Percentiles rank a stretch among this genome's conserved stretches.
Evolutionary conservation across 2,329 filamentous ascomycete species (phyloP).

Genomic region (Fonsecaea multimorphosa): DNA sequence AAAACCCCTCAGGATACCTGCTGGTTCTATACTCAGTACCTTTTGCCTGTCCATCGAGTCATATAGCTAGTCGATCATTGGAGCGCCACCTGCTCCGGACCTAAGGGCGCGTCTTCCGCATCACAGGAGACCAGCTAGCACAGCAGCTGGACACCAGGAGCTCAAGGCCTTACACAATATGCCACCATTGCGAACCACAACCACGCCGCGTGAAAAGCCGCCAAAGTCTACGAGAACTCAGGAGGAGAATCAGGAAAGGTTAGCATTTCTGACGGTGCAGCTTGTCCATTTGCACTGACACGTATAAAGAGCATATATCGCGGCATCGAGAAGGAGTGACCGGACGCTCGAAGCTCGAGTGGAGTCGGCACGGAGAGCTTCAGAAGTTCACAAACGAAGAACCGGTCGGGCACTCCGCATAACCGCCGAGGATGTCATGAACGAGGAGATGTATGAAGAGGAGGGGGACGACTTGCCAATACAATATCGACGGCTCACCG

Average conservation of each 20-base stretch:
- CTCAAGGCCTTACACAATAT: slow-evolving; percentile 20
- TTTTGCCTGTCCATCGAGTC: neutral
- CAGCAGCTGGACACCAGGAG: neutral
- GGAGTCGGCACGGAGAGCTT: slow-evolving; percentile 84
- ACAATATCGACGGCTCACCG: slow-evolving; percentile 68
- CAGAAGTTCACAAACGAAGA: slow-evolving; percentile 86
- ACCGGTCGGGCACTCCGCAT: slow-evolving; percentile 83
- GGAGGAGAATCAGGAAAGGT: slow-evolving; percentile 55
- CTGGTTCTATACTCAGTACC: neutral
- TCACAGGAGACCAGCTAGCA: neutral
- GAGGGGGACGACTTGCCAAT: slow-evolving; percentile 81
- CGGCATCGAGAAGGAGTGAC: slow-evolving; percentile 84
- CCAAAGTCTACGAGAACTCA: slow-evolving; percentile 40
- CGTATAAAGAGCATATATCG: slow-evolving; percentile 78
- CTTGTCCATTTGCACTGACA: slow-evolving; percentile 32
- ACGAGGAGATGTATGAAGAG: slow-evolving; percentile 96
- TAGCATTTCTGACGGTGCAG: slow-evolving; percentile 24
- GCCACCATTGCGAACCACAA: slow-evolving; percentile 39
- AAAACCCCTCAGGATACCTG: neutral
- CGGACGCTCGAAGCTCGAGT: slow-evolving; percentile 85
- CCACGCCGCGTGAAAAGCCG: slow-evolving; percentile 39
- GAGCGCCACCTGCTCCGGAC: neutral
- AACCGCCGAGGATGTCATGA: slow-evolving; percentile 82
- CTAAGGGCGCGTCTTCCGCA: neutral
- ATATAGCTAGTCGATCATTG: neutral